Base-by-base conservation (phyloP, 345 rosid genomes). In the Cardamine occulta region DNA sequence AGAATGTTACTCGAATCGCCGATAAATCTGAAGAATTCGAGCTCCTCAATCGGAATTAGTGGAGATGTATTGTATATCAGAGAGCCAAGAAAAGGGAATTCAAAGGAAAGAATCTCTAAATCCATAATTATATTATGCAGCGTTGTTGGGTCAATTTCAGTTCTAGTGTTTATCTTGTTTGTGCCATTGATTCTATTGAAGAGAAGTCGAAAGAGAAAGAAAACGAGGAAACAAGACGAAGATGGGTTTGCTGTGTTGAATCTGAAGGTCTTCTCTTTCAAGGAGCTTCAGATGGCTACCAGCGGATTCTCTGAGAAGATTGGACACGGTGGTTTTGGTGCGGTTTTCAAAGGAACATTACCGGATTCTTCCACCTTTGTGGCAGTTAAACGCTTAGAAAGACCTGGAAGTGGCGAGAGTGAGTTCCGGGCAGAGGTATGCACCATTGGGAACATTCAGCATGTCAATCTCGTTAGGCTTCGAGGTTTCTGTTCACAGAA, bases 401-500 rank as follows among this genome's bases (percentile, higher is more conserved):
- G 86, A 66, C 90, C 84, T 1, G 86, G 87, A 18, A 82, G 87
- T 12, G 93, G 88, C 0, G 88, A 87, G 74, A 84, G 74, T 31
- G 87, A 82, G 71, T 89, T 89, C 68, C 67, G 87, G 34, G 89
- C 93, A 8, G 93, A 89, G 84, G 89, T 89, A 15, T 79, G 87
- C 77, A 84, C 93, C 24, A 87, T 89, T 49, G 91, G 93, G 55
- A 89, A 83, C 73, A 83, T 89, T n/a, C 93, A 89, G 58, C 93
- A 89, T 64, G 83, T 89, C n/a, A 87, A 82, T 77, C 84, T 89
- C 11, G 90, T 85, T 61, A 84, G 90, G 72, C 87, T 88, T 32
- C 78, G 88, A 63, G 93, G 93, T 48, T 88, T 86, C 74, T 88
- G 93, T 68, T 82, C 88, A 0, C 87, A 88, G 79, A 85, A 85